Base-by-base conservation (phyloP, 2,329 filamentous ascomycete species). In the Ceratocystis papillata region DNA sequence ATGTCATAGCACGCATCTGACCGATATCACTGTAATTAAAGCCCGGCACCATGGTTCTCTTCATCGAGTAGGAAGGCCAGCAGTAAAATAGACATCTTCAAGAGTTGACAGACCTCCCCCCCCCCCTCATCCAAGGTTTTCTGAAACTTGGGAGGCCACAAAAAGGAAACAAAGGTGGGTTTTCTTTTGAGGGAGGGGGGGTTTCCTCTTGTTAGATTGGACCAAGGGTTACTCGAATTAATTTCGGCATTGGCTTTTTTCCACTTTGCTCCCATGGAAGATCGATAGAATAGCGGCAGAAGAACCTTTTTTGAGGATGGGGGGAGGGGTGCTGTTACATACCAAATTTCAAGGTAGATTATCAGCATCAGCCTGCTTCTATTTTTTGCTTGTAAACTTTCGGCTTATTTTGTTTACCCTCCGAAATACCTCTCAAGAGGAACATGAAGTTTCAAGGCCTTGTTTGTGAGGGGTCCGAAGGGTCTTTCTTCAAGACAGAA, bases 131-230 rank as follows among this genome's bases (percentile, higher is more conserved):
- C 17, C 22, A 57, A 28, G 53, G 53, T 12, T 57, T 57, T 15
- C 25, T 57, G 53, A 57, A 57, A 57, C 53, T 30, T 30, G 25
- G 46, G 46, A 28, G 53, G 25, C 53, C 53, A 57, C 8, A 30
- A 28, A 57, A 57, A 30, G 53, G 53, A 57, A 57, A 57, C 53
- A 57, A 57, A 17, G 53, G 53, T 12, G 53, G 25, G 25, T 57
- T 28, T 10, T 37, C 33, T 37, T 12, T 37, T 3, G 8, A 33
- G 33, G 33, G 33, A 33, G 6, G 33, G 10, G 33, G 33, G 33
- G 33, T 12, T 37, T 37, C 10, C 33, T 10, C 8, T 10, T 57
- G 22, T 57, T 30, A 57, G 22, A 57, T 57, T 57, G 25, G 22
- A 57, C 33, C 53, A 59, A 33, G 53, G 53, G 53, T n/a, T 7